These are phyloP conservation scores for Spizellomyces punctatus DNA, from an alignment of 192 early-diverging fungal genomes.

Conservation along the genomic window DNA sequence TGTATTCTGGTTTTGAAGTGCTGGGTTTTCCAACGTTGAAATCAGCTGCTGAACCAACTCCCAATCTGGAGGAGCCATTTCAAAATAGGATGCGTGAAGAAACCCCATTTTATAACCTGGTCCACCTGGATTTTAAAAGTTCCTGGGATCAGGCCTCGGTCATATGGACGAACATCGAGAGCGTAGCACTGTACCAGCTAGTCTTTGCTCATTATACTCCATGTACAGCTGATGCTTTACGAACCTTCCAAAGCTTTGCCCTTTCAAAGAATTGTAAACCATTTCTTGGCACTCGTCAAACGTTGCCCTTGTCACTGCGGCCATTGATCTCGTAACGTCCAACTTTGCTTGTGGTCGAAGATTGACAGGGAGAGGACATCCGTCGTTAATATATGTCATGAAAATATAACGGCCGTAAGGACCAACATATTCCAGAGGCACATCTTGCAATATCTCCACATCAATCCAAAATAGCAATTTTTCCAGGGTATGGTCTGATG, in stretches of 20 bases:
- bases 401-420: not conserved
- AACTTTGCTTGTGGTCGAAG: not conserved
- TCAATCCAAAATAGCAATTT: slow-evolving; percentile 2
- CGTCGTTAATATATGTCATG: not conserved
- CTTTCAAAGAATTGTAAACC: not conserved
- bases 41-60: not conserved
- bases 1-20: not conserved
- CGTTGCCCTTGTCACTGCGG: not conserved
- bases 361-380: not conserved
- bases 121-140: not conserved
- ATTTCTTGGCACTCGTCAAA: not conserved
- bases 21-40: not conserved
- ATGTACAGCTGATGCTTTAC: not conserved
- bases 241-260: not conserved
- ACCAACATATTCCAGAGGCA: not conserved
- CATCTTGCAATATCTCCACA: not conserved
- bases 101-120: not conserved
- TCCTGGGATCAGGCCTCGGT: not conserved
- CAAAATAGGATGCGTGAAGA: not conserved
- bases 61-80: not conserved
- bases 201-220: not conserved
- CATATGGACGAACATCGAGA: no score
- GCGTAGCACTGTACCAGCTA: not conserved
- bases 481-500: not conserved
- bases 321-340: not conserved